Evolutionary conservation across 495 filamentous ascomycete species (phyloP).

Genomic region (Talaromyces wortmannii): DNA sequence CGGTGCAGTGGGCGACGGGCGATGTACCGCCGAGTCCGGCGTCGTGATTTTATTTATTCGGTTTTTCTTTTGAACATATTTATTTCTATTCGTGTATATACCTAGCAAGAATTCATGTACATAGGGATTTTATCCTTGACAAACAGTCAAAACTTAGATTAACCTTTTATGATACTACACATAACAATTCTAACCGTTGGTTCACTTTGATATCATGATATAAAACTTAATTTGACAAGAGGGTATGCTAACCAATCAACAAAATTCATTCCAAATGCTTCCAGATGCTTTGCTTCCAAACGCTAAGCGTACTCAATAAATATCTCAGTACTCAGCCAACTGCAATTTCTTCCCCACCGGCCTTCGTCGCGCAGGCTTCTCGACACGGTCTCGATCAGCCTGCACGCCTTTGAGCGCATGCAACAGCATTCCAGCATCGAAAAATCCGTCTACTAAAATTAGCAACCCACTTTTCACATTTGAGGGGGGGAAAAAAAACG

Average conservation of each 20-base stretch:
- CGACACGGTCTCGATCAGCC: conserved; percentile 38
- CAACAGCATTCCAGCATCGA: conserved; percentile 88
- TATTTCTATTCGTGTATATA: neutral
- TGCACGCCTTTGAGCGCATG: conserved; percentile 70
- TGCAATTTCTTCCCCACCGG: conserved; percentile 76
- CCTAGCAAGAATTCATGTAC: no score
- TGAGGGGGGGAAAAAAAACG: conserved; percentile 39
- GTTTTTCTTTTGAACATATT: no score
- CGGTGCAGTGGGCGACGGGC: conserved; percentile 40
- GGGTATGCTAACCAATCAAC: no score
- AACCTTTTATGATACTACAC: no score
- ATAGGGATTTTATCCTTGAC: no score
- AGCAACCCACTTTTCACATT: no score
- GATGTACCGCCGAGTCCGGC: conserved; percentile 49
- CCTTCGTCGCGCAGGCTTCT: conserved; percentile 42
- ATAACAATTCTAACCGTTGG: no score
- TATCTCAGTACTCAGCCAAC: conserved; percentile 67
- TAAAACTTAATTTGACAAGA: no score
- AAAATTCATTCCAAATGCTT: no score
- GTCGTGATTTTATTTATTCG: conserved; percentile 8
- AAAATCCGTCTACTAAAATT: conserved; percentile 71
- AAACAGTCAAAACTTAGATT: no score
- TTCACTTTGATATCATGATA: no score
- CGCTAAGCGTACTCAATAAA: no score
- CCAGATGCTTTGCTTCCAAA: neutral